Evolutionary conservation across 1,284 basidiomycete genomes (phyloP), one percentile per base, ranked within the genome.

Genomic region (Irpex rosettiformis): DNA sequence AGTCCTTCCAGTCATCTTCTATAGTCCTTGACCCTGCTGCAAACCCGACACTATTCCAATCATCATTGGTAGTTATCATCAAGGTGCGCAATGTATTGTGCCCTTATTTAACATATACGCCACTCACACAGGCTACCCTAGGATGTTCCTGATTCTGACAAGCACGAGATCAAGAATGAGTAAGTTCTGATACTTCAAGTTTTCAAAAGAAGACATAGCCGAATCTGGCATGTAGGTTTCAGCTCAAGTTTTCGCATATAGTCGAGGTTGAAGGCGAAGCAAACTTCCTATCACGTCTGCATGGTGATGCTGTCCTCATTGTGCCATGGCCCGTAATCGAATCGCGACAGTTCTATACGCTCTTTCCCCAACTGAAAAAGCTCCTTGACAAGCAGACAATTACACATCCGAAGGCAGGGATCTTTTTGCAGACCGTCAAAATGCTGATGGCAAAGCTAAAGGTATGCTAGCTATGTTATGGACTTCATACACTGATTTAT

Each of bases 241-340:
- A 71, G 4, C 67, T 77, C 10, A 85, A 85, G 61, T 83, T 85
- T 58, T 74, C 79, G 64, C 71, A 74, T 58, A 84, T 86, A 25
- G 82, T 86, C 1, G 75, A 80, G 60, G 74, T 80, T 1, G 84
- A 87, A 57, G 82, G 84, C 67, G 81, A 77, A 28, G 74, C 80
- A 0, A 86, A 87, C 60, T 87, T 86, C 67, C 82, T 86, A 56
- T 77, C 80, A 11, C 76, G 75, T 1, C 70, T 85, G 5, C 81
- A 87, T 59, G 73, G 74, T 0, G 83, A 84, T 0, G 75, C 75
- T 52, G 63, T 86, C 3, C 75, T 74, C 42, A 86, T 87, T 16
- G 75, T 87, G n/a, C 83, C 84, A 11, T 87, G 85, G 84, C 84
- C 83, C 0, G 81, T 87, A 27, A 86, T 86, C 40, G 81, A 84